Percentiles rank a stretch among this genome's conserved stretches.
phyloP scores from a whole-genome alignment of 192 early-diverging fungal species.

The Rhizoclosmatium globosum region DNA sequence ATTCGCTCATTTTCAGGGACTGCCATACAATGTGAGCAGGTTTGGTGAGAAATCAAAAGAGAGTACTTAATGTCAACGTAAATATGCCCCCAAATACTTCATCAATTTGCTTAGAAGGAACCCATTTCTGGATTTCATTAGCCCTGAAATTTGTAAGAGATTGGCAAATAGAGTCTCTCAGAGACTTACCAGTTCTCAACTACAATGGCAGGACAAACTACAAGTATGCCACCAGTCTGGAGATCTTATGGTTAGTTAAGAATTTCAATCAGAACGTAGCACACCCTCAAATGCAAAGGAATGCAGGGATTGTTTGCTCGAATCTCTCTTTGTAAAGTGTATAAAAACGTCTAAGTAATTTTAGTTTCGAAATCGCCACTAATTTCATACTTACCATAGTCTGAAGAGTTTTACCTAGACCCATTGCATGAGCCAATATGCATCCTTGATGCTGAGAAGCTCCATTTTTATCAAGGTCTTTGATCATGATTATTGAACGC shows the following conservation, averaged over 20 bases:
- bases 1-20: slow-evolving; percentile 29
- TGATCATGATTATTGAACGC: slow-evolving; percentile 77
- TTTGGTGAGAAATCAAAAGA: neutral
- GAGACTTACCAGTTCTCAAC: slow-evolving; percentile 83
- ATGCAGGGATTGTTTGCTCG: slow-evolving; percentile 56
- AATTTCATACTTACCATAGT: slow-evolving; percentile 55
- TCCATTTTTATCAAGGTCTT: slow-evolving; percentile 33
- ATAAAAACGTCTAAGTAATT: slow-evolving; percentile 65
- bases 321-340: slow-evolving; percentile 73
- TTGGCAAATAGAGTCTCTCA: too few relatives aligned
- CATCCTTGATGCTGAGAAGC: slow-evolving; percentile 63
- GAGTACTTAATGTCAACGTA: slow-evolving; percentile 47
- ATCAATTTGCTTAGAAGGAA: slow-evolving; percentile 41
- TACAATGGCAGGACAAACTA: slow-evolving; percentile 77
- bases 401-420: slow-evolving; percentile 86
- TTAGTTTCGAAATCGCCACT: neutral
- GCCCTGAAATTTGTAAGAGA: too few relatives aligned
- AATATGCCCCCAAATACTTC: slow-evolving; percentile 54
- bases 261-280: too few relatives aligned
- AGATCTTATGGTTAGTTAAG: too few relatives aligned
- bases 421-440: slow-evolving; percentile 87
- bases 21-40: neutral
- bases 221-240: slow-evolving; percentile 62
- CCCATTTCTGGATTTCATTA: slow-evolving; percentile 76
- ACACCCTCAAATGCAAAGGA: slow-evolving; percentile 60